Percentiles rank a stretch among this genome's conserved stretches.
Conservation (phyloP, 805 yeast species). For the Nakazawaea ishiwadae region DNA sequence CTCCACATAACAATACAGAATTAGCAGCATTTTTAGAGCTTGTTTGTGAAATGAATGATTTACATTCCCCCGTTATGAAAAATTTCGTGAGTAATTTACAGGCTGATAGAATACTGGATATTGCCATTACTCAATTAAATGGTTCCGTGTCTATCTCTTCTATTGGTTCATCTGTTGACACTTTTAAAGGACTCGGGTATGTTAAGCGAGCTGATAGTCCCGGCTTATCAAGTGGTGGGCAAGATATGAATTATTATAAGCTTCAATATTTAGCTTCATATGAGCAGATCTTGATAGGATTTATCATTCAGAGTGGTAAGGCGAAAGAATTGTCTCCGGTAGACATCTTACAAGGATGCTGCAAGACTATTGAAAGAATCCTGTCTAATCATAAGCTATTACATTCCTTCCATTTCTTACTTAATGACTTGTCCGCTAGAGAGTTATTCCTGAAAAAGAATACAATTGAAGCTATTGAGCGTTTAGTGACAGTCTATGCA, state of each 20-base stretch:
- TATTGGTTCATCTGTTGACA: too few species aligned
- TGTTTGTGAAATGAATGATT: not conserved
- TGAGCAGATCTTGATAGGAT: not conserved
- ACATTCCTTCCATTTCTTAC: not conserved
- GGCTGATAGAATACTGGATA: not conserved
- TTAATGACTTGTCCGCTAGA: not conserved
- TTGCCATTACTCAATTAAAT: not conserved
- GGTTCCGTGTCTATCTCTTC: too few species aligned
- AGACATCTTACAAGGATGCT: not conserved
- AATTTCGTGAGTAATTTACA: not conserved
- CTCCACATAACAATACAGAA: not conserved
- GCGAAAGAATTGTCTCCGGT: not conserved
- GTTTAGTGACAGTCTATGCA: constrained; percentile 27
- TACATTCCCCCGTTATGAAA: not conserved
- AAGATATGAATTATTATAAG: not conserved
- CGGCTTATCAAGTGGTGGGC: not conserved
- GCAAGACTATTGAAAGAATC: not conserved
- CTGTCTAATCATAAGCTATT: not conserved
- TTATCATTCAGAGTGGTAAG: not conserved
- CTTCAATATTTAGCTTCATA: not conserved
- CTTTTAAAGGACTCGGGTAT: not conserved
- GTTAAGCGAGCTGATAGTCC: not conserved
- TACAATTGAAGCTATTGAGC: constrained; percentile 9
- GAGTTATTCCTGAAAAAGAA: not conserved
- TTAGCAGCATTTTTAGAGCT: not conserved